Base-by-base conservation (phyloP, 139 green algal species). In the Parachlorella kessleri region DNA sequence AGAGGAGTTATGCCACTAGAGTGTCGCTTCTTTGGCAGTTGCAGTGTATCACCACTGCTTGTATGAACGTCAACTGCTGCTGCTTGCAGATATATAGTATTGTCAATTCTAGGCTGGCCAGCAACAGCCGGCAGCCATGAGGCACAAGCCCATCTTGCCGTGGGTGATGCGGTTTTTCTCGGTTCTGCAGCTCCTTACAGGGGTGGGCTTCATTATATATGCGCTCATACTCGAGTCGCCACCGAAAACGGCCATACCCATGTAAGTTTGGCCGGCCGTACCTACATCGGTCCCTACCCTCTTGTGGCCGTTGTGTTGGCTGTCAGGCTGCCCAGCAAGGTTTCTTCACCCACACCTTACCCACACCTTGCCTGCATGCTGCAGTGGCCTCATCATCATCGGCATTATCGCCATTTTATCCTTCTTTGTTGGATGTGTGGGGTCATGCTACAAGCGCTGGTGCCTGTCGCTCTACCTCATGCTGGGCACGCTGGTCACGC, bases 131-230 rank as follows among this genome's bases (percentile, higher is more conserved):
- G n/a, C n/a, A n/a, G n/a, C n/a, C n/a, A n/a, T n/a, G n/a, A n/a
- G n/a, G n/a, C n/a, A n/a, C n/a, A n/a, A n/a, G n/a, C n/a, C n/a
- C n/a, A n/a, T 66, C 33, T 21, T 86, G 35, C 68, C 73, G 1
- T 87, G 76, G 69, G 9, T 66, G 2, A 41, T 84, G 70, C 64
- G 83, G 38, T 32, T 72, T 53, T 76, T 86, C n/a, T 9, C 77
- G 38, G 24, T 39, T 18, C 39, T 88, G 10, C 75, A 81, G 37
- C 28, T 77, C 42, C 26, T 67, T 33, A 68, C 70, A 0, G 75
- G 80, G 28, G 28, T 84, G 24, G 81, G 76, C 3, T 88, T 88
- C 65, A 87, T 88, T 41, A 74, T 87, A 24, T 88, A 75, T 36
- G 80, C 73, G 6, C 41, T 83, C 8, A 73, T 88, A 30, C 36